Evolutionary conservation across 805 yeast genomes (phyloP).

Genomic region (Nakazawaea anatomiae): DNA sequence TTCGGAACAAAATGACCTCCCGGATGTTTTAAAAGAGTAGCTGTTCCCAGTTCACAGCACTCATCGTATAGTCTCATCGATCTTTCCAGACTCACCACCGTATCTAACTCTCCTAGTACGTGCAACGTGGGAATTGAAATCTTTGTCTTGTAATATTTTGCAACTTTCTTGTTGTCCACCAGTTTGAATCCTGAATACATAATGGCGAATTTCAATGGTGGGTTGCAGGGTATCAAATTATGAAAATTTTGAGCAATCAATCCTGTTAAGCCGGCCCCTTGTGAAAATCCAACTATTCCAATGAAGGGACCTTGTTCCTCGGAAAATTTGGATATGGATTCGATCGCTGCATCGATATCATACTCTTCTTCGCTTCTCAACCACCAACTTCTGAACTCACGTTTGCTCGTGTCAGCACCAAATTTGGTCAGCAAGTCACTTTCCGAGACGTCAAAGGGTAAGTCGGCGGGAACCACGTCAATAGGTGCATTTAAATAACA

Average conservation of each 20-base stretch:
- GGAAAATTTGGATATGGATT: constrained; percentile 42
- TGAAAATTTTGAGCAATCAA: constrained; percentile 56
- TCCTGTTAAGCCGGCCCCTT: constrained; percentile 88
- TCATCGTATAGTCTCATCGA: constrained; percentile 53
- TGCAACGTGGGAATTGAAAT: constrained; percentile 49
- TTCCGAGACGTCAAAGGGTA: constrained; percentile 60
- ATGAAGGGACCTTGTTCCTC: constrained; percentile 73
- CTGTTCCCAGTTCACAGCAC: constrained; percentile 38
- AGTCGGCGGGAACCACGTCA: constrained; percentile 55
- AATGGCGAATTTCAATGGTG: constrained; percentile 60
- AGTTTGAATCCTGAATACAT: constrained; percentile 60
- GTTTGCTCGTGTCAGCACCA: constrained; percentile 33
- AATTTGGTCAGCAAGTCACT: constrained; percentile 40
- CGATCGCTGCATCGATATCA: constrained; percentile 34
- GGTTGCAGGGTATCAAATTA: constrained; percentile 44
- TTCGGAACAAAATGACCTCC: constrained; percentile 98
- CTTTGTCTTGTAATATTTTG: constrained; percentile 22
- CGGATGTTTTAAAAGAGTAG: constrained; percentile 65
- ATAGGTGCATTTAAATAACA: constrained; percentile 79
- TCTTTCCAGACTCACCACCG: constrained; percentile 74
- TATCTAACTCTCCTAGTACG: constrained; percentile 80
- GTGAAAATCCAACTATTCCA: constrained; percentile 88
- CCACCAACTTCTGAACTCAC: constrained; percentile 66
- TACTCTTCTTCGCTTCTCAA: constrained; percentile 35
- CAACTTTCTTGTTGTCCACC: constrained; percentile 19